A percentile compares a stretch with the other conserved stretches of the same genome.
phyloP scores from a whole-genome alignment of 1,284 basidiomycete genomes.

The Malassezia furfur region DNA sequence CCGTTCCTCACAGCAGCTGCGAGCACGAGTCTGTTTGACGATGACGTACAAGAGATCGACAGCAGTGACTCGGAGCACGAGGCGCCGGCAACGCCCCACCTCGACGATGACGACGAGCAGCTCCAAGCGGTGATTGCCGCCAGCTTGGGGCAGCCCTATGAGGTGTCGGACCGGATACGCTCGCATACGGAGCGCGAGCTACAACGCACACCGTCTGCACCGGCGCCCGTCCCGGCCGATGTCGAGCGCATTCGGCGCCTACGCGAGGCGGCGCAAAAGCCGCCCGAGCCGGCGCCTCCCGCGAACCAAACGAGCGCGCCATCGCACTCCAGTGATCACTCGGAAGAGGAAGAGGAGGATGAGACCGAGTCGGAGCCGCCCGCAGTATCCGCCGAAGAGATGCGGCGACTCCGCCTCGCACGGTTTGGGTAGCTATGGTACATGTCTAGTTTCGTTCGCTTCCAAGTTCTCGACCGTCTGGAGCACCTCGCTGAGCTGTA shows the following conservation, averaged over 20 bases:
- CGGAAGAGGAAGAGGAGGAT: neutral
- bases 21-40: neutral
- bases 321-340: too few species aligned
- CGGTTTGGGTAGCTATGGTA: constrained; percentile 13
- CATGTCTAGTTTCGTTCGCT: constrained; percentile 15
- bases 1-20: constrained; percentile 4
- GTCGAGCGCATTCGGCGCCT: constrained; percentile 11
- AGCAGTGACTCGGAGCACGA: neutral
- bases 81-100: neutral
- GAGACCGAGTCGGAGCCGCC: neutral
- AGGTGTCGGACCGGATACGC: neutral
- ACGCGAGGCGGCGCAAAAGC: neutral
- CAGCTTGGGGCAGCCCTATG: constrained; percentile 14
- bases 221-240: constrained; percentile 2
- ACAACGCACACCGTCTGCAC: neutral
- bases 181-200: neutral
- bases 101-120: constrained; percentile 13
- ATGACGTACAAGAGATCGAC: constrained; percentile 1
- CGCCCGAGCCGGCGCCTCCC: neutral
- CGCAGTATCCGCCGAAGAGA: constrained; percentile 7
- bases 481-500: constrained; percentile 36
- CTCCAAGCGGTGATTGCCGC: constrained; percentile 16
- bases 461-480: constrained; percentile 39
- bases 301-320: too few species aligned
- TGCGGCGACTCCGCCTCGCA: constrained; percentile 11